Evolutionary conservation across 2,329 filamentous ascomycete genomes (phyloP).

Genomic region (Fonsecaea monophora): DNA sequence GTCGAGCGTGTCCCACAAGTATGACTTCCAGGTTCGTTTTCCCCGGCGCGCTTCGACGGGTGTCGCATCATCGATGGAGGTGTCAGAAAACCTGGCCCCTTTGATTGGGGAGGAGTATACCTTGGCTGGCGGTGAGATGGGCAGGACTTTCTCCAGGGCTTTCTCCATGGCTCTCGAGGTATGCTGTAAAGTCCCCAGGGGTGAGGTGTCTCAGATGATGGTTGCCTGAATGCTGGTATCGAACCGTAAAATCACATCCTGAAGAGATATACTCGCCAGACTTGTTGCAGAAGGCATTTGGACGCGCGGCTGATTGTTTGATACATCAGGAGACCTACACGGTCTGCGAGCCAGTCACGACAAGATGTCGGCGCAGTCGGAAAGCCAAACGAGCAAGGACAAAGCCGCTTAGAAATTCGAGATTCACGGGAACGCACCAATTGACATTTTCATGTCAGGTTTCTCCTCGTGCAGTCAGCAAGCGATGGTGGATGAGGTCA

Average conservation of each 20-base stretch:
- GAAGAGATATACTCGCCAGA: too few relatives aligned
- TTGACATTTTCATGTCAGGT: background rate
- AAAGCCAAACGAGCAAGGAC: too few relatives aligned
- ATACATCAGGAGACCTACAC: too few relatives aligned
- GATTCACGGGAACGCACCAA: background rate
- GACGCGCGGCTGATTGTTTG: too few relatives aligned
- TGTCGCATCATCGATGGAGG: background rate
- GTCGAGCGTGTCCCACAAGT: slow-evolving; percentile 61
- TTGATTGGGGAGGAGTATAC: background rate
- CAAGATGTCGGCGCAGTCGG: background rate
- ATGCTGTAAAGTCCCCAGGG: too few relatives aligned
- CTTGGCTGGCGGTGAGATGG: background rate
- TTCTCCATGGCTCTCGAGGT: background rate
- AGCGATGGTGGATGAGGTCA: background rate
- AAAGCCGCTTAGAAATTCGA: too few relatives aligned
- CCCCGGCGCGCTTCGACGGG: too few relatives aligned
- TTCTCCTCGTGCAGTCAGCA: background rate
- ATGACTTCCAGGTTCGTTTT: slow-evolving; percentile 35
- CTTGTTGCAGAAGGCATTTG: too few relatives aligned
- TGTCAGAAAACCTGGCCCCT: background rate
- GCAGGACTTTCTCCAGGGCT: background rate
- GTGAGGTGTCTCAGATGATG: too few relatives aligned
- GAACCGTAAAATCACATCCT: too few relatives aligned
- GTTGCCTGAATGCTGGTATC: too few relatives aligned
- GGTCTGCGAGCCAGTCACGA: background rate